Percentiles rank a stretch among this genome's conserved stretches.
Evolutionary conservation across 306 rosid genomes (phyloP).

Genomic region (Mimosa bimucronata): DNA sequence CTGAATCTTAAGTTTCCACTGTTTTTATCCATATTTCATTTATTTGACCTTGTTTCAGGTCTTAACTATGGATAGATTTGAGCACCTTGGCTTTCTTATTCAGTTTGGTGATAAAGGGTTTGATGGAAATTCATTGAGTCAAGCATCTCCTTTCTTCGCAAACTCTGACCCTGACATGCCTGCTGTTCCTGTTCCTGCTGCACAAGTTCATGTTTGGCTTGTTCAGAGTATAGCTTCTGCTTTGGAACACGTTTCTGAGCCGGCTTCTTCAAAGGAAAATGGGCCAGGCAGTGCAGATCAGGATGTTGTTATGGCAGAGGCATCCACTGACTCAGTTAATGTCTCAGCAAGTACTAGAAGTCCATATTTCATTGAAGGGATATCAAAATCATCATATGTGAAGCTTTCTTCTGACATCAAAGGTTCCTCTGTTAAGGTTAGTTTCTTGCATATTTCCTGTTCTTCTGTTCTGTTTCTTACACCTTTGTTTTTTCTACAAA

Average conservation of each 20-base stretch:
- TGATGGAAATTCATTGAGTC: slow-evolving; percentile 76
- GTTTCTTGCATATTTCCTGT: slow-evolving; percentile 43
- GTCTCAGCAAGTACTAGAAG: slow-evolving; percentile 64
- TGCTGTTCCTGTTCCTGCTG: slow-evolving; percentile 88
- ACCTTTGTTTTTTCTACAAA: background rate
- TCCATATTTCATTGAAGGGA: slow-evolving; percentile 87
- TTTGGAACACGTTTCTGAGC: slow-evolving; percentile 83
- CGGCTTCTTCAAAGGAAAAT: slow-evolving; percentile 80
- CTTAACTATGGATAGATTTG: slow-evolving; percentile 86
- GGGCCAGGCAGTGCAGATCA: slow-evolving; percentile 79
- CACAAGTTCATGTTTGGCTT: slow-evolving; percentile 93
- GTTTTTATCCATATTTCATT: slow-evolving; percentile 36
- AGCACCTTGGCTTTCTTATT: slow-evolving; percentile 92
- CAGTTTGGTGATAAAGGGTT: slow-evolving; percentile 87
- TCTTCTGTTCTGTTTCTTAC: background rate
- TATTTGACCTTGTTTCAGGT: slow-evolving; percentile 60
- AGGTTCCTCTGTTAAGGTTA: slow-evolving; percentile 92
- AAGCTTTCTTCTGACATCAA: slow-evolving; percentile 86
- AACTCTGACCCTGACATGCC: slow-evolving; percentile 99
- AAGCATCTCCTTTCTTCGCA: slow-evolving; percentile 91
- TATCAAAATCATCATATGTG: slow-evolving; percentile 87
- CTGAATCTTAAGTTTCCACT: slow-evolving; percentile 11
- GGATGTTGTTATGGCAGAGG: slow-evolving; percentile 97
- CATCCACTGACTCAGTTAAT: slow-evolving; percentile 66
- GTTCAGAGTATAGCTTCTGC: slow-evolving; percentile 77